A percentile compares a stretch with the other conserved stretches of the same genome.
These are phyloP conservation scores for Candida coquimbonensis DNA, from an alignment of 805 yeast species.

Conservation along the genomic window DNA sequence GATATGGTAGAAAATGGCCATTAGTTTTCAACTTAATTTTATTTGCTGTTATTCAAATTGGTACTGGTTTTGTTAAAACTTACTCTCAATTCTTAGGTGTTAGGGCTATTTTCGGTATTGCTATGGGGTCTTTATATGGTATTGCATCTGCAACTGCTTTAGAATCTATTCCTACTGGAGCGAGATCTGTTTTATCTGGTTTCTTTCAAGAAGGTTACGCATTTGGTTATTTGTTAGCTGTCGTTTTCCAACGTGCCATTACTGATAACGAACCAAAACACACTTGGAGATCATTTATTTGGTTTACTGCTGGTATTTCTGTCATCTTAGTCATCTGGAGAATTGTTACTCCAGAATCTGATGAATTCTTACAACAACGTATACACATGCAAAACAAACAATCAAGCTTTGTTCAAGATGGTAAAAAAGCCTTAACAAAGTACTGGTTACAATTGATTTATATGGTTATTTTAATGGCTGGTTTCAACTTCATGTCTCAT, in stretches of 20 bases:
- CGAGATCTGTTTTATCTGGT: constrained; percentile 57
- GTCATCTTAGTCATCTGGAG: constrained; percentile 36
- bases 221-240: constrained; percentile 60
- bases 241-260: constrained; percentile 57
- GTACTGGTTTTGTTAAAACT: constrained; percentile 54
- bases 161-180: constrained; percentile 40
- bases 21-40: constrained; percentile 37
- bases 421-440: constrained; percentile 28
- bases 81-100: constrained; percentile 54
- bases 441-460: constrained; percentile 58
- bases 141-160: constrained; percentile 36
- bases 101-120: constrained; percentile 53
- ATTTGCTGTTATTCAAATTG: constrained; percentile 50
- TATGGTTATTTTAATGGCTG: constrained; percentile 53
- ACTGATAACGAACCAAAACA: constrained; percentile 36
- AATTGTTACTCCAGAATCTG: constrained; percentile 42
- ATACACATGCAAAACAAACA: constrained; percentile 26
- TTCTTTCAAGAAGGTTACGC: constrained; percentile 79
- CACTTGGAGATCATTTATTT: constrained; percentile 59
- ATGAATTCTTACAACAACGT: constrained; percentile 39
- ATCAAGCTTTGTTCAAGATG: constrained; percentile 28
- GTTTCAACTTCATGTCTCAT: constrained; percentile 56
- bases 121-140: constrained; percentile 45
- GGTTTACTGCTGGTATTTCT: constrained; percentile 62
- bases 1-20: constrained; percentile 57